A percentile compares a stretch with the other conserved stretches of the same genome.
These are phyloP conservation scores for Fusarium fujikuroi DNA, from an alignment of 2,329 filamentous ascomycete genomes.

Conservation along the genomic window DNA sequence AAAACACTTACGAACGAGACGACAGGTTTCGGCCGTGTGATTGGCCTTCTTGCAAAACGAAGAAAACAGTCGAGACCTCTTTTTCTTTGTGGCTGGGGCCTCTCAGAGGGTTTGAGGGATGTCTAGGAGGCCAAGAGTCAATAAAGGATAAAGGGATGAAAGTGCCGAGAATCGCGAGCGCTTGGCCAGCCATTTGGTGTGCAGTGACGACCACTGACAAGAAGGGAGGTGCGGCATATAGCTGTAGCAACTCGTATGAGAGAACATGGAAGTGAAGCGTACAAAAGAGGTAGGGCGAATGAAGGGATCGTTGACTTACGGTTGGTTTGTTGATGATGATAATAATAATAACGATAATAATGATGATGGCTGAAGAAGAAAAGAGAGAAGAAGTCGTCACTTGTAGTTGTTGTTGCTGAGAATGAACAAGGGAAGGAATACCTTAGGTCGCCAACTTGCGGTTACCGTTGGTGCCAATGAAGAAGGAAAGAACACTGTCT, in stretches of 20 bases:
- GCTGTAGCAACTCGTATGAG: neutral
- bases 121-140: neutral
- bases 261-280: neutral
- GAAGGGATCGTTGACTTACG: neutral
- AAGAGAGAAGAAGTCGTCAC: neutral
- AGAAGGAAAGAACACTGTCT: too few species aligned
- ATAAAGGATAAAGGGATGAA: neutral
- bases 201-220: too few species aligned
- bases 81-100: neutral
- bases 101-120: neutral
- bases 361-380: neutral
- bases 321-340: neutral
- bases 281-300: neutral
- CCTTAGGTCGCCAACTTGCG: neutral
- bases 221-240: too few species aligned
- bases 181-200: too few species aligned
- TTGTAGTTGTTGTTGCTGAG: neutral
- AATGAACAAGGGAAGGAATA: neutral
- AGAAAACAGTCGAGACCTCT: rapidly evolving
- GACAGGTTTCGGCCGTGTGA: rapidly evolving
- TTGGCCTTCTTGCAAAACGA: neutral
- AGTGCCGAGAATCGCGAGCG: too few species aligned
- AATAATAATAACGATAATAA: neutral
- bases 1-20: neutral
- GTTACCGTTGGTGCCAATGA: neutral